Percentiles rank a stretch among this genome's conserved stretches.
Evolutionary conservation across 2,329 filamentous ascomycete species (phyloP).

Genomic region (Ceratocystis diversiconidia): DNA sequence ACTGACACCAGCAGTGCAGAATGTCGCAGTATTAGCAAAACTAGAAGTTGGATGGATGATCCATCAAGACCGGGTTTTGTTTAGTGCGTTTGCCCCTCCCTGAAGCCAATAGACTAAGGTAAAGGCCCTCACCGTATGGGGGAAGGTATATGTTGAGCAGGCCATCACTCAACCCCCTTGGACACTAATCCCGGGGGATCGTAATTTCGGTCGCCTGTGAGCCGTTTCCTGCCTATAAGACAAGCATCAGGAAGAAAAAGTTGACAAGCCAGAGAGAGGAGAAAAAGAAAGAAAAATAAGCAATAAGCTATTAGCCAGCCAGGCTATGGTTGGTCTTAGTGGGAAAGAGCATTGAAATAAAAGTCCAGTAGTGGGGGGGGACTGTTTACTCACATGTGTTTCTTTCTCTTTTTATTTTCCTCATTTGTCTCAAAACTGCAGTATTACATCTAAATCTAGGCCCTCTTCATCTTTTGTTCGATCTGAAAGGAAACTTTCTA

Average conservation of each 20-base stretch:
- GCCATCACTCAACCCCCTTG: background rate
- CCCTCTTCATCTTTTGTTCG: background rate
- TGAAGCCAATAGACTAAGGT: background rate
- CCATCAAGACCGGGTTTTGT: background rate
- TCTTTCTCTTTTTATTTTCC: background rate
- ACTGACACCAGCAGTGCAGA: background rate
- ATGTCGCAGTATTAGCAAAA: conserved; percentile 1
- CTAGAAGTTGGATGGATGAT: background rate
- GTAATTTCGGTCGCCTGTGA: background rate
- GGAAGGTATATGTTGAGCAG: too few relatives aligned
- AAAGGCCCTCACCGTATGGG: background rate
- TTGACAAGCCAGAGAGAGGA: too few relatives aligned
- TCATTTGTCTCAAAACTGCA: background rate
- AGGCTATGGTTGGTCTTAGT: too few relatives aligned
- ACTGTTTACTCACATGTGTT: background rate
- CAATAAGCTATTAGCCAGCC: too few relatives aligned
- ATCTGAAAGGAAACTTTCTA: background rate
- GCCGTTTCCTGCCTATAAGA: background rate
- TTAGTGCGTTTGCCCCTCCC: background rate
- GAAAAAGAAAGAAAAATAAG: too few relatives aligned
- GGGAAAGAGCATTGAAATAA: too few relatives aligned
- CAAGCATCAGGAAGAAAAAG: too few relatives aligned
- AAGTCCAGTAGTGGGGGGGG: too few relatives aligned
- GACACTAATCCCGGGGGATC: background rate
- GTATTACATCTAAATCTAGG: background rate